These are phyloP conservation scores for Flaveria robusta DNA, from an alignment of 129 eudicot species.

Conservation along the genomic window DNA sequence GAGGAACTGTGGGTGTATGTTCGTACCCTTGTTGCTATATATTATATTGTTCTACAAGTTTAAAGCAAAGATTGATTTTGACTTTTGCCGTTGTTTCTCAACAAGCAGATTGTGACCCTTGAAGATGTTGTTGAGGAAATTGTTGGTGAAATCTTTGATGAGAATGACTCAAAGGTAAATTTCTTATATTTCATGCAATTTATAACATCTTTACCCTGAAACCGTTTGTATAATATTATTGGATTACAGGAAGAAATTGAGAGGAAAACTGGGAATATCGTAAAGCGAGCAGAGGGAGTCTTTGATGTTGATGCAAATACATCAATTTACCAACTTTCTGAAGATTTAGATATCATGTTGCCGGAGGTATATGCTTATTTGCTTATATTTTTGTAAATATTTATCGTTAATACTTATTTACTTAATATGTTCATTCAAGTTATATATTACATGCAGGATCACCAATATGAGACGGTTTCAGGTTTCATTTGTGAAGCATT, in stretches of 20 bases:
- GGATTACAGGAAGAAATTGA: slow-evolving; percentile 64
- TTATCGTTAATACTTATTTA: slow-evolving; percentile 2
- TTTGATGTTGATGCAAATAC: slow-evolving; percentile 80
- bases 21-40: slow-evolving; percentile 24
- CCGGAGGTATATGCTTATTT: slow-evolving; percentile 49
- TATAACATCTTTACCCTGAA: background rate
- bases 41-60: slow-evolving; percentile 7
- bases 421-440: background rate
- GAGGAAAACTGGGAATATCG: slow-evolving; percentile 71
- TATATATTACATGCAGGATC: slow-evolving; percentile 45
- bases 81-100: slow-evolving; percentile 25
- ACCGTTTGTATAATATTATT: slow-evolving; percentile 21
- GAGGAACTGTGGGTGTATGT: slow-evolving; percentile 83
- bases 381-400: background rate
- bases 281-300: slow-evolving; percentile 65
- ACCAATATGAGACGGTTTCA: slow-evolving; percentile 76
- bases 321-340: slow-evolving; percentile 69
- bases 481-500: slow-evolving; percentile 71
- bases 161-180: slow-evolving; percentile 67
- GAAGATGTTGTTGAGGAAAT: slow-evolving; percentile 82
- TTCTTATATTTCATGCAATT: background rate
- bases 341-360: slow-evolving; percentile 58
- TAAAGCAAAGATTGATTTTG: slow-evolving; percentile 10
- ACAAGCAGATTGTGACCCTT: slow-evolving; percentile 60
- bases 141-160: slow-evolving; percentile 78